Evolutionary conservation across 352 stramenopile species (phyloP).

Genomic region (Elongisporangium undulatum): DNA sequence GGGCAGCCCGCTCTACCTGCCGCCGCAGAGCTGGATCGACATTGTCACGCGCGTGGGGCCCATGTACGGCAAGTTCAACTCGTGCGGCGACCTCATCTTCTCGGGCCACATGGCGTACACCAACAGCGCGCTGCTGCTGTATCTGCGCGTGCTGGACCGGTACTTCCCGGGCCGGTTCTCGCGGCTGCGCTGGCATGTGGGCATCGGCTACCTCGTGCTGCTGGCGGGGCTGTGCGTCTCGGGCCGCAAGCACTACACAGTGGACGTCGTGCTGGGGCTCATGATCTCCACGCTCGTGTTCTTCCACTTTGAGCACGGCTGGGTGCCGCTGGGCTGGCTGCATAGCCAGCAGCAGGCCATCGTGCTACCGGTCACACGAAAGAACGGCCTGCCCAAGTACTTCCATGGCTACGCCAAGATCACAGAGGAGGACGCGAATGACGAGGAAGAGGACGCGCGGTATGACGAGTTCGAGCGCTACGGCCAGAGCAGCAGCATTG

Average conservation of each 20-base stretch:
- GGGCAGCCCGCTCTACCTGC: constrained; percentile 19
- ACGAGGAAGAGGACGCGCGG: constrained; percentile 1
- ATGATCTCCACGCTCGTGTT: constrained; percentile 33
- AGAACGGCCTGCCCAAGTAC: constrained; percentile 4
- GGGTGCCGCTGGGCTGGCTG: constrained; percentile 19
- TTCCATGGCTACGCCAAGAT: background rate
- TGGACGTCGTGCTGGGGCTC: constrained; percentile 34
- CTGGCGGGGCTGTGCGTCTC: constrained; percentile 29
- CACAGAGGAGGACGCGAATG: constrained; percentile 8
- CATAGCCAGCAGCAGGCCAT: constrained; percentile 4
- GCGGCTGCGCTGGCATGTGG: constrained; percentile 17
- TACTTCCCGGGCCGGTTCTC: constrained; percentile 18
- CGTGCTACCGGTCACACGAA: constrained; percentile 1
- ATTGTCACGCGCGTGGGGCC: constrained; percentile 32
- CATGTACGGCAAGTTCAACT: constrained; percentile 35
- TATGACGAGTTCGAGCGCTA: background rate
- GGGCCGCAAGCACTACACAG: constrained; percentile 36
- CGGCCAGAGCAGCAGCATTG: background rate
- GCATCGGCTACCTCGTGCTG: constrained; percentile 18
- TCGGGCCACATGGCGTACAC: constrained; percentile 45
- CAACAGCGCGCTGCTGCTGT: constrained; percentile 31
- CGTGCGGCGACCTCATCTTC: constrained; percentile 47
- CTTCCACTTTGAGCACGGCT: constrained; percentile 41
- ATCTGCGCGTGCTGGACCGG: constrained; percentile 29
- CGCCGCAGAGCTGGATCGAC: constrained; percentile 34